Evolutionary conservation across 768 basidiomycete genomes (phyloP).

Genomic region (Obba rivulosa): DNA sequence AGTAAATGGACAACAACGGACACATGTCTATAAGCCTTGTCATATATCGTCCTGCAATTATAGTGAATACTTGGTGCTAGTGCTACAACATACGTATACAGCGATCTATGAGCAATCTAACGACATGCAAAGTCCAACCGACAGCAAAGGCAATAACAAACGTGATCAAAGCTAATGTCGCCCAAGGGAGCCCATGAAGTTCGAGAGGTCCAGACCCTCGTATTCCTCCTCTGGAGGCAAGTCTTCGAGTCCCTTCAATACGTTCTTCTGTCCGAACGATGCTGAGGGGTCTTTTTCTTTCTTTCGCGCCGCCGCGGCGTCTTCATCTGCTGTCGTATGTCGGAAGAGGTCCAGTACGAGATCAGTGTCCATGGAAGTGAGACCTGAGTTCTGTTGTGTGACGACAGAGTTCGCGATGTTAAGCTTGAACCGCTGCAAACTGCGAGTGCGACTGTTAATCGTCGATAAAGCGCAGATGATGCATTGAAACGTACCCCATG

Average conservation of each 20-base stretch:
- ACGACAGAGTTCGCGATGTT: slow-evolving; percentile 97
- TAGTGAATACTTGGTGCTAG: no score
- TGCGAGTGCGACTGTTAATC: slow-evolving; percentile 27
- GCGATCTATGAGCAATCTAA: slow-evolving; percentile 4
- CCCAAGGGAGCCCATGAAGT: slow-evolving; percentile 83
- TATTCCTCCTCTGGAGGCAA: slow-evolving; percentile 92
- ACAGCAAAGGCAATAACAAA: slow-evolving; percentile 20
- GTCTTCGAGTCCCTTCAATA: slow-evolving; percentile 87
- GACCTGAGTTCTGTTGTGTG: slow-evolving; percentile 92
- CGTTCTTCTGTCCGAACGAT: slow-evolving; percentile 70
- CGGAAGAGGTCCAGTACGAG: slow-evolving; percentile 92
- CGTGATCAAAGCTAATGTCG: slow-evolving; percentile 29
- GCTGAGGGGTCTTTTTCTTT: slow-evolving; percentile 47
- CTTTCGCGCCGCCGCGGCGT: slow-evolving; percentile 51
- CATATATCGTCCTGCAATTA: neutral
- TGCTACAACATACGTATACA: no score
- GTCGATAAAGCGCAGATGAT: neutral
- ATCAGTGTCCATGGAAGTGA: slow-evolving; percentile 96
- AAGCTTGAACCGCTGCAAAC: slow-evolving; percentile 96
- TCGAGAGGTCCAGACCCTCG: slow-evolving; percentile 76
- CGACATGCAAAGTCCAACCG: slow-evolving; percentile 6
- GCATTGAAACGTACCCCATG: slow-evolving; percentile 73
- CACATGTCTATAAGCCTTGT: slow-evolving; percentile 5
- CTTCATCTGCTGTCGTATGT: slow-evolving; percentile 72
- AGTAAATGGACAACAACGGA: neutral